Percentiles rank a stretch among this genome's conserved stretches.
Evolutionary conservation across 2,329 filamentous ascomycete genomes (phyloP).

Genomic region (Simplicillium aogashimaense): DNA sequence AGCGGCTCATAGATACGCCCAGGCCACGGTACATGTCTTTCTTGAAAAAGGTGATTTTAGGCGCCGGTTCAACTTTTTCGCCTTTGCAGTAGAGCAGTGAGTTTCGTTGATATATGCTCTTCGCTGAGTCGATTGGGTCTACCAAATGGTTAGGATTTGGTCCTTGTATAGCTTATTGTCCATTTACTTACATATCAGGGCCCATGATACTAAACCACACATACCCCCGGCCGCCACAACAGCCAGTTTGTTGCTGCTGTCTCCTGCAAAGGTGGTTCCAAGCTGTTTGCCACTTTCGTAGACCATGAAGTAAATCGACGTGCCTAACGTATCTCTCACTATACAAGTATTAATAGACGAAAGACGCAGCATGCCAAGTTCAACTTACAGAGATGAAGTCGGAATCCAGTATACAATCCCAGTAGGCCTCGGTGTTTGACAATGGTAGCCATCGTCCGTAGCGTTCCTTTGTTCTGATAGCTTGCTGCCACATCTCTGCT

Average conservation of each 20-base stretch:
- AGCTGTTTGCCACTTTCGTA: constrained; percentile 82
- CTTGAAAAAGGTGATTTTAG: constrained; percentile 71
- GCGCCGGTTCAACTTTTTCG: constrained; percentile 52
- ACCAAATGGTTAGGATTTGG: constrained; percentile 5
- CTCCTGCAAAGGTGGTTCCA: constrained; percentile 62
- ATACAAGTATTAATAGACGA: constrained; percentile 7
- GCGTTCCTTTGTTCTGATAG: constrained; percentile 69
- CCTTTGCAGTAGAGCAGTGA: constrained; percentile 60
- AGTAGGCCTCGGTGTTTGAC: constrained; percentile 61
- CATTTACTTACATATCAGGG: constrained; percentile 52
- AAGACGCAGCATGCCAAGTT: background rate
- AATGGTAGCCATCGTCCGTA: constrained; percentile 68
- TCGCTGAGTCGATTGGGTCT: constrained; percentile 71
- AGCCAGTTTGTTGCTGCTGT: constrained; percentile 69
- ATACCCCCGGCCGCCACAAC: constrained; percentile 71
- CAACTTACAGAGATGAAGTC: constrained; percentile 63
- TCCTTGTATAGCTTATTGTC: background rate
- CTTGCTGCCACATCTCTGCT: constrained; percentile 53
- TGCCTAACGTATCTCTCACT: constrained; percentile 78
- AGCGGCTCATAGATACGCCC: constrained; percentile 73
- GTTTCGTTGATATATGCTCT: constrained; percentile 78
- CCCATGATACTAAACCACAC: constrained; percentile 79
- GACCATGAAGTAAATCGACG: constrained; percentile 78
- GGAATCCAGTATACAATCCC: constrained; percentile 74
- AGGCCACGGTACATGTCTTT: constrained; percentile 73